Base-by-base conservation (phyloP, 768 basidiomycete species). In the Suillus americanus region DNA sequence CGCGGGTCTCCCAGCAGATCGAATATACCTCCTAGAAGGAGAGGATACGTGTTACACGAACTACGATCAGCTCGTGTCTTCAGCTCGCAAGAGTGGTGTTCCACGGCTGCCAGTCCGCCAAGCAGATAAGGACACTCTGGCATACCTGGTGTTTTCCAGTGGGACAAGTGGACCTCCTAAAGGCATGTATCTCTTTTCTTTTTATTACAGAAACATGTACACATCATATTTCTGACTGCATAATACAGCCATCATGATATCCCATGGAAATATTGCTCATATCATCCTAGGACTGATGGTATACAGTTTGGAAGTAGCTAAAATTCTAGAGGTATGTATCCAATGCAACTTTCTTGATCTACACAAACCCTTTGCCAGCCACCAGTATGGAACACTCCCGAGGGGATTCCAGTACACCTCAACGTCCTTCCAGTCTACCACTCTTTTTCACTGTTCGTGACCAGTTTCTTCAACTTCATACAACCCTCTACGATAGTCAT, bases 161-260 rank as follows among this genome's bases (percentile, higher is more conserved):
- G 89, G 89, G 23, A 90, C 89, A 0, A 89, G 82, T 66, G 89
- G 89, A 0, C 75, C 84, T 12, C 88, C 89, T 0, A 89, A 90
- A 83, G 87, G 87, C 85, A 13, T 10, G 70, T 63, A 20, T 51
- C 46, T 13, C 13, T 33, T 54, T 53, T 53, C 28, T 53, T 25
- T 53, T 13, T 8, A 23, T 50, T 25, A 2, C 18, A 16, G 40
- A 20, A 60, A 60, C 16, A 46, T 33, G 30, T 35, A 37, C n/a
- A n/a, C 54, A 2, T 7, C 50, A 13, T 20, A 55, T 56, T 37
- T 37, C 33, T 48, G 10, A 51, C 35, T 62, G 25, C 14, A 20
- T 54, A 1, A 25, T 51, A 25, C n/a, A 88, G 87, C 83, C 16
- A 85, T 88, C 16, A 86, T 85, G 86, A 82, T 86, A 18, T 83